These are phyloP conservation scores for Marsdenia floribunda DNA, from an alignment of 257 asterid genomes.

Conservation along the genomic window DNA sequence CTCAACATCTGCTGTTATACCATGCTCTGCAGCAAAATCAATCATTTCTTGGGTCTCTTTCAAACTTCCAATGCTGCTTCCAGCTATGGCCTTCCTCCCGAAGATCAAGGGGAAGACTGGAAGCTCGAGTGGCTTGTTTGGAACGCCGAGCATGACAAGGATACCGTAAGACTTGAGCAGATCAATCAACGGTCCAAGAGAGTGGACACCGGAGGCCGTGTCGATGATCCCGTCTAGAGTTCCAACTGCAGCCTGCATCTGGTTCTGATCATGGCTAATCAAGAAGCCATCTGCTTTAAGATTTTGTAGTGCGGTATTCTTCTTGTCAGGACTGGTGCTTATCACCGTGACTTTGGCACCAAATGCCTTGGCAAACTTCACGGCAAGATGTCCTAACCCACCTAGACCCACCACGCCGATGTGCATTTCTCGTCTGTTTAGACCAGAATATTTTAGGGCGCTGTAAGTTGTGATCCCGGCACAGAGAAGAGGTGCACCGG, in stretches of 20 bases:
- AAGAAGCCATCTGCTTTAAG: constrained; percentile 51
- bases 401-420: constrained; percentile 59
- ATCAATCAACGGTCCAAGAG: constrained; percentile 4
- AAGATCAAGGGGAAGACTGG: constrained; percentile 5
- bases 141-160: constrained; percentile 12
- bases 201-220: constrained; percentile 7
- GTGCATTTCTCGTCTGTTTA: constrained; percentile 45
- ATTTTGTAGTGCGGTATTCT: constrained; percentile 38
- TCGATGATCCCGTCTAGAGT: constrained; percentile 25
- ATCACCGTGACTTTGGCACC: constrained; percentile 46
- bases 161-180: constrained; percentile 10
- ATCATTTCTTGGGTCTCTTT: constrained; percentile 61
- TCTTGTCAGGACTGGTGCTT: constrained; percentile 40
- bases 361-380: constrained; percentile 60
- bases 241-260: constrained; percentile 36
- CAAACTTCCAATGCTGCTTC: constrained; percentile 43
- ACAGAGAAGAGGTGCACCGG: constrained; percentile 57
- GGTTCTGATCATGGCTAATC: constrained; percentile 37
- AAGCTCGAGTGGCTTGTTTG: constrained; percentile 13
- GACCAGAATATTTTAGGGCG: constrained; percentile 42
- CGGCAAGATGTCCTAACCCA: constrained; percentile 57
- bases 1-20: constrained; percentile 46
- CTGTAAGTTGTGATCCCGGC: constrained; percentile 60
- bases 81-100: constrained; percentile 44
- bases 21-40: constrained; percentile 50